phyloP scores from a whole-genome alignment of 2,329 filamentous ascomycete genomes.

The Hypoxylon sp. region DNA sequence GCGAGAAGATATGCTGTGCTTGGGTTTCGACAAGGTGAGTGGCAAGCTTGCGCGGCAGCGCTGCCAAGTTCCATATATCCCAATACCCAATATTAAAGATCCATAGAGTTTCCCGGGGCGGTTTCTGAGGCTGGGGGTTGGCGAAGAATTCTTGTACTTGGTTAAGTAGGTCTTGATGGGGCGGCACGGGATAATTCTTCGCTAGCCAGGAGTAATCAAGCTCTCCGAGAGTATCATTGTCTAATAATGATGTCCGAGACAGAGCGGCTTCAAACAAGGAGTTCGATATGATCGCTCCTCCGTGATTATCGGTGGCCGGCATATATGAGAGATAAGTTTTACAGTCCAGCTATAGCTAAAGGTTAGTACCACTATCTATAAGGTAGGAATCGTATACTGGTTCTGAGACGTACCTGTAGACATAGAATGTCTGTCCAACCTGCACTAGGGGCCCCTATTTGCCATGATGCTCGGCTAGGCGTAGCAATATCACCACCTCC shows the following conservation, averaged over 20 bases:
- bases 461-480: slow-evolving; percentile 49
- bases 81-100: slow-evolving; percentile 68
- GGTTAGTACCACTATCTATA: slow-evolving; percentile 31
- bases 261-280: slow-evolving; percentile 66
- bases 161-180: slow-evolving; percentile 59
- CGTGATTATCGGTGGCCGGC: slow-evolving; percentile 62
- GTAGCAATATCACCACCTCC: slow-evolving; percentile 65
- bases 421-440: slow-evolving; percentile 67
- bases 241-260: slow-evolving; percentile 51
- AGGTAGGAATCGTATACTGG: neutral
- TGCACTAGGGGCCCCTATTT: slow-evolving; percentile 34
- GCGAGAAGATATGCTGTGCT: slow-evolving; percentile 59
- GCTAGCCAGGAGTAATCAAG: slow-evolving; percentile 62
- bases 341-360: slow-evolving; percentile 61
- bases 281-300: slow-evolving; percentile 70
- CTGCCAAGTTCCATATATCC: slow-evolving; percentile 68
- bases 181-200: slow-evolving; percentile 60
- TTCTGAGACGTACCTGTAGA: slow-evolving; percentile 58
- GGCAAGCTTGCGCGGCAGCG: slow-evolving; percentile 60
- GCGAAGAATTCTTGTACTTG: slow-evolving; percentile 65
- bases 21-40: slow-evolving; percentile 58
- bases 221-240: slow-evolving; percentile 55
- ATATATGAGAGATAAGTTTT: slow-evolving; percentile 63
- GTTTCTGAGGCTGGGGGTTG: slow-evolving; percentile 52
- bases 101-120: slow-evolving; percentile 66